phyloP scores from a whole-genome alignment of 495 filamentous ascomycete species.

The Penicillium roqueforti region DNA sequence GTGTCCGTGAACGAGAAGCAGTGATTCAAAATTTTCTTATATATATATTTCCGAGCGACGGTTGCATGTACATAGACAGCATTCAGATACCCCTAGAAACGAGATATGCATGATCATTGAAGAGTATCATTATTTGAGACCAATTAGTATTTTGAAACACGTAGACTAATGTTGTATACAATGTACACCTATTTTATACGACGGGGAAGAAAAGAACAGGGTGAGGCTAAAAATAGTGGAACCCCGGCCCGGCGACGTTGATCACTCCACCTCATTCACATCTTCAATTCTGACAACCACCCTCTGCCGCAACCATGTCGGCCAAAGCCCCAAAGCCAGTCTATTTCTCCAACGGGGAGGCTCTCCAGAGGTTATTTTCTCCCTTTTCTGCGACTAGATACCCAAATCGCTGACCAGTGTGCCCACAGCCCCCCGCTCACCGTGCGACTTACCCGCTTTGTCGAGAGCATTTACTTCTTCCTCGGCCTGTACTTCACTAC shows the following conservation, averaged over 20 bases:
- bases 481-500: slow-evolving; percentile 41
- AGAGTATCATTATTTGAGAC: neutral
- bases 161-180: neutral
- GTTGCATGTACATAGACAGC: slow-evolving; percentile 24
- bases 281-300: slow-evolving; percentile 7
- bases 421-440: slow-evolving; percentile 40
- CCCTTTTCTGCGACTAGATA: slow-evolving; percentile 3
- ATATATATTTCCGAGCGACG: slow-evolving; percentile 7
- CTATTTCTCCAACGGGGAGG: slow-evolving; percentile 39
- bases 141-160: neutral
- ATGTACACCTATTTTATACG: neutral
- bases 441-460: slow-evolving; percentile 41
- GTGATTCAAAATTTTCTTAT: neutral
- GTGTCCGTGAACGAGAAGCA: slow-evolving; percentile 8
- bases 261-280: slow-evolving; percentile 11
- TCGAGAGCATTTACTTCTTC: slow-evolving; percentile 44
- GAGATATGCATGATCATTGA: slow-evolving; percentile 5
- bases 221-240: slow-evolving; percentile 8
- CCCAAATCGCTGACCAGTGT: slow-evolving; percentile 24
- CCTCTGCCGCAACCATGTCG: slow-evolving; percentile 26
- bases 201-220: neutral
- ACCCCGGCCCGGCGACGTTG: slow-evolving; percentile 3
- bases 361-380: slow-evolving; percentile 29
- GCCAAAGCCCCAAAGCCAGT: slow-evolving; percentile 17
- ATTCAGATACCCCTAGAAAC: slow-evolving; percentile 21